Evolutionary conservation across 768 basidiomycete genomes (phyloP).

Genomic region (Auricularia cornea): DNA sequence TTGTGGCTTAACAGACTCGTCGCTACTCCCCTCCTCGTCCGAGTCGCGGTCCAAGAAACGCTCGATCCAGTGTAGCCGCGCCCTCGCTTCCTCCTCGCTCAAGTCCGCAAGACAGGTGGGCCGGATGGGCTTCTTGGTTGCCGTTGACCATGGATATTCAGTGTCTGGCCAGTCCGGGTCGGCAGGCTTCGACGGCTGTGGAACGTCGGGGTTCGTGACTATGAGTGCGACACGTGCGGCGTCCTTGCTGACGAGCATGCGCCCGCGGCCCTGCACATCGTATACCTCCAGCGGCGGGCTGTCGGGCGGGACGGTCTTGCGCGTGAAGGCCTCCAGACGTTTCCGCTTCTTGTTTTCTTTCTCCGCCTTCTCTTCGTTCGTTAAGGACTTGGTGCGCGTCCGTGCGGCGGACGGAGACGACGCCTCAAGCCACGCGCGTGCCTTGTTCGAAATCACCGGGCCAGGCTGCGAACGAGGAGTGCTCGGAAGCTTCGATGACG

Average conservation of each 20-base stretch:
- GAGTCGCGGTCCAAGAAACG: conserved; percentile 67
- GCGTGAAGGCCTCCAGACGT: conserved; percentile 60
- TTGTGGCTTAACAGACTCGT: conserved; percentile 4
- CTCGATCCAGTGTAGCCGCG: conserved; percentile 58
- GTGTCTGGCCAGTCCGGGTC: conserved; percentile 73
- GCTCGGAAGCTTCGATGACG: not conserved
- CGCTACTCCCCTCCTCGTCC: conserved; percentile 21
- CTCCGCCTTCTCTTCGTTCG: conserved; percentile 31
- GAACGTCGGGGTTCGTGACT: not conserved
- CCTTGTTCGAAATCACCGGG: not conserved
- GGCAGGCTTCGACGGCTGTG: not conserved
- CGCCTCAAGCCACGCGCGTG: conserved; percentile 20
- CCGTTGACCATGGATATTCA: conserved; percentile 71
- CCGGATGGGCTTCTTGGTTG: conserved; percentile 27
- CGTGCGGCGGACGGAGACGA: not conserved
- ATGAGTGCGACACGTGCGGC: conserved; percentile 24
- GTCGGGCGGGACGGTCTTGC: conserved; percentile 22
- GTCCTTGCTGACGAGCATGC: conserved; percentile 57
- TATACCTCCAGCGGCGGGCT: conserved; percentile 36
- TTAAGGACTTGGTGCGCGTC: conserved; percentile 2
- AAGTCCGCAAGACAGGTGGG: not conserved
- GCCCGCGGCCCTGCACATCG: conserved; percentile 58
- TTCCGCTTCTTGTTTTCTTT: conserved; percentile 59
- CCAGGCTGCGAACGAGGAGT: not conserved
- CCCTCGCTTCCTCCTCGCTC: conserved; percentile 39